phyloP scores from a whole-genome alignment of 805 yeast genomes.

The Ogataea glucozyma region DNA sequence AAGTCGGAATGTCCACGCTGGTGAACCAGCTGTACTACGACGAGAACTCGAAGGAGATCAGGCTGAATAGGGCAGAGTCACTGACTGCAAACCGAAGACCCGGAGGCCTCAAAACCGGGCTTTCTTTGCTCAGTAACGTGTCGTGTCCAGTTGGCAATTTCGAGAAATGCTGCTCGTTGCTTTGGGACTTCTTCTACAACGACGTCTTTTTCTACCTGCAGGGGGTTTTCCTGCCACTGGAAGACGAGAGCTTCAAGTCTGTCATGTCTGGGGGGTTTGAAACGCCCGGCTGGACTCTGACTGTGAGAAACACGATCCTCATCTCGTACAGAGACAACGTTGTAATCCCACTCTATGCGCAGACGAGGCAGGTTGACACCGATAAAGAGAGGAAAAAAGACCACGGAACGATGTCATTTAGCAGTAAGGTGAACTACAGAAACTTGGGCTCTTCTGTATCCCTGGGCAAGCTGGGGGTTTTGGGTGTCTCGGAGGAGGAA shows the following conservation, averaged over 20 bases:
- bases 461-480: background rate
- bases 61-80: slow-evolving; percentile 40
- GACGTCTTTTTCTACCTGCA: slow-evolving; percentile 57
- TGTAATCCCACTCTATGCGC: slow-evolving; percentile 53
- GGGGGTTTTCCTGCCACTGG: slow-evolving; percentile 63
- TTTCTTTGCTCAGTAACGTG: slow-evolving; percentile 32
- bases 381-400: slow-evolving; percentile 24
- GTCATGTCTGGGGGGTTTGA: background rate
- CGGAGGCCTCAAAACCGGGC: background rate
- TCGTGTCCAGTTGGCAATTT: slow-evolving; percentile 22
- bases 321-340: slow-evolving; percentile 53
- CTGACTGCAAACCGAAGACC: no score
- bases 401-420: slow-evolving; percentile 14
- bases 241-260: slow-evolving; percentile 35
- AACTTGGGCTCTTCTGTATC: background rate
- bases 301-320: slow-evolving; percentile 43
- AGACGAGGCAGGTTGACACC: slow-evolving; percentile 35
- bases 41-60: slow-evolving; percentile 30
- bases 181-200: slow-evolving; percentile 61
- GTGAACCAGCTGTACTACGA: slow-evolving; percentile 31
- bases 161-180: slow-evolving; percentile 40
- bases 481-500: slow-evolving; percentile 5
- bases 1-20: slow-evolving; percentile 39
- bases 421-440: slow-evolving; percentile 1
- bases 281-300: slow-evolving; percentile 2